These are phyloP conservation scores for Desmodesmus armatus DNA, from an alignment of 139 green algal genomes.

Conservation along the genomic window DNA sequence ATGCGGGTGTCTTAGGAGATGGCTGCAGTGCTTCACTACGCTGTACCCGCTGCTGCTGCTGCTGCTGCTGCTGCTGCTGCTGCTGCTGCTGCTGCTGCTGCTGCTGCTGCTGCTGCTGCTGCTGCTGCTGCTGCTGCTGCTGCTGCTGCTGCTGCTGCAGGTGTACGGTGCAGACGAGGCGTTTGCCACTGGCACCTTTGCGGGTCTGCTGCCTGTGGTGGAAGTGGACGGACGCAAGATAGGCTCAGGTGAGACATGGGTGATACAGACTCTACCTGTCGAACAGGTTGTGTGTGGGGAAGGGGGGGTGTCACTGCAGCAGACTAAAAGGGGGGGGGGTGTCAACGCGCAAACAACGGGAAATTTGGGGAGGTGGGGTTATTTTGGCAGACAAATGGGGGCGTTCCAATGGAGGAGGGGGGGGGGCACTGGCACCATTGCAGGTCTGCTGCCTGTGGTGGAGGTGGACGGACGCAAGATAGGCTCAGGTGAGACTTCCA, in stretches of 20 bases:
- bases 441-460: constrained; percentile 72
- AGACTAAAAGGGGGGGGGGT: not conserved
- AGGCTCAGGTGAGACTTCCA: too few species aligned
- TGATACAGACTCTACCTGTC: too few species aligned
- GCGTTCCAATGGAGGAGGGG: too few species aligned
- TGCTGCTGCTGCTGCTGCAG: constrained; percentile 41
- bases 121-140: not conserved
- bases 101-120: too few species aligned
- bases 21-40: too few species aligned
- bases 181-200: constrained; percentile 86
- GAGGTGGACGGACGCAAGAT: constrained; percentile 75
- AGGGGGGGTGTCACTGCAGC: too few species aligned
- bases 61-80: constrained; percentile 13
- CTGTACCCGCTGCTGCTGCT: not conserved
- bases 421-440: constrained; percentile 87
- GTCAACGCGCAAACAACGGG: not conserved
- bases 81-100: not conserved
- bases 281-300: not conserved
- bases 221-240: constrained; percentile 75
- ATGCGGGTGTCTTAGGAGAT: too few species aligned
- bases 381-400: too few species aligned
- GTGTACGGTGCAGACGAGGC: constrained; percentile 80
- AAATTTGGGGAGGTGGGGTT: not conserved
- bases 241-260: too few species aligned
- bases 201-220: constrained; percentile 72